A percentile compares a stretch with the other conserved stretches of the same genome.
Conservation (phyloP, 306 rosid genomes). For the Acacia acuminata region DNA sequence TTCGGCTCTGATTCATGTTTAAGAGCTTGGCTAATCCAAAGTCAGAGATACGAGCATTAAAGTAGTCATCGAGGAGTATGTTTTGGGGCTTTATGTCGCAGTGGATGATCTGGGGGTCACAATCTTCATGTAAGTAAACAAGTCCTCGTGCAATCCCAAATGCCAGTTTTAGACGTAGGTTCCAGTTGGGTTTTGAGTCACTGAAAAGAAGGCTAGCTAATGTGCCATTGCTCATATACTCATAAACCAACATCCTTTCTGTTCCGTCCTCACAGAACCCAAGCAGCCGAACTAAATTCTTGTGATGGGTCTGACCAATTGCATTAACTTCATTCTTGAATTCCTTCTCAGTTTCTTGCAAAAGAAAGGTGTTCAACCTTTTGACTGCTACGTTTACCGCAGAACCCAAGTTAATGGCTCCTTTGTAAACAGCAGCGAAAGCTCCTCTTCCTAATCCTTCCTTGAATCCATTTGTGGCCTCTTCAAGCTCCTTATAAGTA, state of each 20-base stretch:
- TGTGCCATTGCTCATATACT: constrained; percentile 48
- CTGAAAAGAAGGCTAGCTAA: constrained; percentile 38
- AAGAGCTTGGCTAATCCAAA: constrained; percentile 42
- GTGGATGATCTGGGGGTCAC: constrained; percentile 40
- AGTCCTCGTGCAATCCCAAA: constrained; percentile 42
- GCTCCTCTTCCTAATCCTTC: constrained; percentile 36
- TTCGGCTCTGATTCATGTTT: constrained; percentile 44
- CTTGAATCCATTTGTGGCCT: constrained; percentile 40
- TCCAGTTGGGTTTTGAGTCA: constrained; percentile 39
- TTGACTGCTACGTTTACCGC: constrained; percentile 43
- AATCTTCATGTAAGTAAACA: constrained; percentile 45
- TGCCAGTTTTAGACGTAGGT: constrained; percentile 34
- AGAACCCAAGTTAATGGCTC: constrained; percentile 24
- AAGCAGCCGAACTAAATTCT: constrained; percentile 41
- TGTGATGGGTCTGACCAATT: constrained; percentile 46
- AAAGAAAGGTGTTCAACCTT: constrained; percentile 35
- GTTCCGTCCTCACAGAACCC: constrained; percentile 38
- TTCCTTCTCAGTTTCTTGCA: constrained; percentile 44
- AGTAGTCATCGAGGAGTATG: constrained; percentile 43
- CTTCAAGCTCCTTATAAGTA: constrained; percentile 40
- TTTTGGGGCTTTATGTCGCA: constrained; percentile 53
- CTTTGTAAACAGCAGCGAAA: constrained; percentile 48
- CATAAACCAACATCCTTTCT: constrained; percentile 40
- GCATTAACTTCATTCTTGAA: constrained; percentile 45
- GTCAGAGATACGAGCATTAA: constrained; percentile 33